These are phyloP conservation scores for Boletales sp. DNA, from an alignment of 768 basidiomycete species.

Conservation along the genomic window DNA sequence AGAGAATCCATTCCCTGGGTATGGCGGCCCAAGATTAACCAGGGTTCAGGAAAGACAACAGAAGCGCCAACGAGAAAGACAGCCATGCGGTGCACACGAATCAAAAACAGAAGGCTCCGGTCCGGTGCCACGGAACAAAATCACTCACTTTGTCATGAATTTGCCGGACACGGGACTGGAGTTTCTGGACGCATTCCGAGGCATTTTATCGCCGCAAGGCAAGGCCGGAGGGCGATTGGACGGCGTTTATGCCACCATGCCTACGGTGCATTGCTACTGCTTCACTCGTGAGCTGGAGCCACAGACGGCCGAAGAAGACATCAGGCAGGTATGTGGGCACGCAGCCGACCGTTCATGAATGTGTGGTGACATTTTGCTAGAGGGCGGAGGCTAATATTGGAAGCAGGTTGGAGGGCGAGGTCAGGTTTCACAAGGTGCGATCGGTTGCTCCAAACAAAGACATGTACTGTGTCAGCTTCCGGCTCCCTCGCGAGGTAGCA, in stretches of 20 bases:
- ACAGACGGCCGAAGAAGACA: constrained; percentile 69
- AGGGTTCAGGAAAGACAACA: constrained; percentile 42
- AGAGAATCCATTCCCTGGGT: constrained; percentile 64
- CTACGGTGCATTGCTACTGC: constrained; percentile 94
- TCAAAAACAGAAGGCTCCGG: constrained; percentile 3
- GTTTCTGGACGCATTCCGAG: constrained; percentile 87
- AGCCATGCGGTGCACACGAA: background rate
- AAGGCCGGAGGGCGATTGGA: constrained; percentile 41
- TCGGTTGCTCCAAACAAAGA: constrained; percentile 95
- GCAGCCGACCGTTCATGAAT: background rate
- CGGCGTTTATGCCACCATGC: constrained; percentile 54
- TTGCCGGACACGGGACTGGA: constrained; percentile 87
- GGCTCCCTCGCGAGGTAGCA: constrained; percentile 50
- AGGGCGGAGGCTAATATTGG: constrained; percentile 69
- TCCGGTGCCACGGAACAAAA: constrained; percentile 46
- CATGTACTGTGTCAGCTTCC: constrained; percentile 96
- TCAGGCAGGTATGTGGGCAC: constrained; percentile 60
- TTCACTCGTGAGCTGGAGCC: constrained; percentile 84
- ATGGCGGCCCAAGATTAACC: constrained; percentile 39
- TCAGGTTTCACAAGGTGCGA: constrained; percentile 72
- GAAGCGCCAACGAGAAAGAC: constrained; percentile 35
- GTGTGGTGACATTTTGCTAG: constrained; percentile 39
- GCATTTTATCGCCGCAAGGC: constrained; percentile 49
- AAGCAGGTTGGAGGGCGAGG: constrained; percentile 45
- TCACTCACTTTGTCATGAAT: constrained; percentile 97